A percentile compares a stretch with the other conserved stretches of the same genome.
Evolutionary conservation across 495 filamentous ascomycete species (phyloP).

Genomic region (Aspergillus olivimuriae): DNA sequence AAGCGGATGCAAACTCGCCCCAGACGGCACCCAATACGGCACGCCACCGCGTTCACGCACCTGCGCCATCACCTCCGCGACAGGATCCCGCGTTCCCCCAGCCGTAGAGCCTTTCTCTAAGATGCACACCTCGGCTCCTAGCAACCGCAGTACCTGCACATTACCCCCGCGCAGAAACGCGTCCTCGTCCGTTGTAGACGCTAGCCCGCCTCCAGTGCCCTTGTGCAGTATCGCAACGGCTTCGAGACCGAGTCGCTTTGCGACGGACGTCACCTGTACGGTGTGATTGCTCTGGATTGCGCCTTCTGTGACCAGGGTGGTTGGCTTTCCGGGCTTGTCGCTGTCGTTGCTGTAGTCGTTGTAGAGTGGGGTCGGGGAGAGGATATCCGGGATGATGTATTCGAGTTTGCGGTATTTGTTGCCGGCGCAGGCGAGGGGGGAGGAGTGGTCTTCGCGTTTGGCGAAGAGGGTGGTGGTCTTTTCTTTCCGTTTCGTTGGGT

Average conservation of each 20-base stretch:
- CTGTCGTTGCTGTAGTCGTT: background rate
- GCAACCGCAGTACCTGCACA: constrained; percentile 23
- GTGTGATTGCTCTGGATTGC: constrained; percentile 40
- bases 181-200: constrained; percentile 6
- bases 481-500: too few species aligned
- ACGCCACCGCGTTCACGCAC: constrained; percentile 10
- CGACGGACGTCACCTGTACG: constrained; percentile 31
- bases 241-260: constrained; percentile 21
- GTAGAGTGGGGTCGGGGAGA: constrained; percentile 8
- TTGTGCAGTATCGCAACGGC: constrained; percentile 24
- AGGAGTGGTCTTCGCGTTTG: constrained; percentile 36
- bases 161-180: constrained; percentile 25
- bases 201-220: constrained; percentile 23
- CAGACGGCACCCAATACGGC: constrained; percentile 35
- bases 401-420: constrained; percentile 43
- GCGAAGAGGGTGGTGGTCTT: constrained; percentile 27
- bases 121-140: constrained; percentile 36
- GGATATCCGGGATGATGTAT: constrained; percentile 35
- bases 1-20: constrained; percentile 34
- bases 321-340: too few species aligned
- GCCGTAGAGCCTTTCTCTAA: constrained; percentile 12
- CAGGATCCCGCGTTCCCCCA: constrained; percentile 10
- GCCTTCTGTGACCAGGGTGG: constrained; percentile 35
- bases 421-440: constrained; percentile 30
- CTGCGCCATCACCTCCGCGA: constrained; percentile 16